Conservation (phyloP, 257 asterid species). For the Gentiana dahurica region DNA sequence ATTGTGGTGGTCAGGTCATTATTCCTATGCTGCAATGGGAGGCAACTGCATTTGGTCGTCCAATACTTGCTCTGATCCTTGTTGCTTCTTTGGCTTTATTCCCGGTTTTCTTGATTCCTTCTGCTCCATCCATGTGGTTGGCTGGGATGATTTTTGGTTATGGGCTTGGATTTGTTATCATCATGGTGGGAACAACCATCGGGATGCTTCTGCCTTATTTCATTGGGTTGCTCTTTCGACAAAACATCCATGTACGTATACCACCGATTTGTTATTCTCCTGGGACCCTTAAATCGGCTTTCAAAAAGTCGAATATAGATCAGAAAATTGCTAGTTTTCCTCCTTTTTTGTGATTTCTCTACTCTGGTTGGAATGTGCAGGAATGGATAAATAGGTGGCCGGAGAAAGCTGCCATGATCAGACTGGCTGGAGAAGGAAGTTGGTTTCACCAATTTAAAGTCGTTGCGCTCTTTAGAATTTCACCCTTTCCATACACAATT, state of each 20-base stretch:
- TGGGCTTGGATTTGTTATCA: constrained; percentile 71
- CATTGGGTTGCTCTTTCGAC: constrained; percentile 70
- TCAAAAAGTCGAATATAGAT: too few relatives aligned
- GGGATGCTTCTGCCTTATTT: constrained; percentile 76
- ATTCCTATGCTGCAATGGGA: constrained; percentile 77
- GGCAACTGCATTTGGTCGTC: constrained; percentile 82
- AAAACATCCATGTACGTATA: constrained; percentile 56
- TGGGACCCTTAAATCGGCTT: not conserved
- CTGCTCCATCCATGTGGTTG: constrained; percentile 94
- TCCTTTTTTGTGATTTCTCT: not conserved
- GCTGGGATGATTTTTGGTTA: constrained; percentile 94
- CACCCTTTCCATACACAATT: constrained; percentile 84
- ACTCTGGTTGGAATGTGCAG: constrained; percentile 17
- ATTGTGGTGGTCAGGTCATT: constrained; percentile 44
- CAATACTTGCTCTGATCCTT: constrained; percentile 57
- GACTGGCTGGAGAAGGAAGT: constrained; percentile 78
- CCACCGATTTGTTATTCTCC: not conserved
- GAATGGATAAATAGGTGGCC: constrained; percentile 93
- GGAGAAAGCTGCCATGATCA: constrained; percentile 58
- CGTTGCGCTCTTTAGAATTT: constrained; percentile 68
- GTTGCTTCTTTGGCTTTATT: constrained; percentile 69
- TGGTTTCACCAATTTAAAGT: constrained; percentile 84
- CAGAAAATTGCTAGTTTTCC: not conserved
- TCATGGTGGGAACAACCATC: constrained; percentile 74
- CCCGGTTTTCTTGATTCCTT: constrained; percentile 73